phyloP scores from a whole-genome alignment of 1,284 basidiomycete species.

The Puccinia brachypodii region DNA sequence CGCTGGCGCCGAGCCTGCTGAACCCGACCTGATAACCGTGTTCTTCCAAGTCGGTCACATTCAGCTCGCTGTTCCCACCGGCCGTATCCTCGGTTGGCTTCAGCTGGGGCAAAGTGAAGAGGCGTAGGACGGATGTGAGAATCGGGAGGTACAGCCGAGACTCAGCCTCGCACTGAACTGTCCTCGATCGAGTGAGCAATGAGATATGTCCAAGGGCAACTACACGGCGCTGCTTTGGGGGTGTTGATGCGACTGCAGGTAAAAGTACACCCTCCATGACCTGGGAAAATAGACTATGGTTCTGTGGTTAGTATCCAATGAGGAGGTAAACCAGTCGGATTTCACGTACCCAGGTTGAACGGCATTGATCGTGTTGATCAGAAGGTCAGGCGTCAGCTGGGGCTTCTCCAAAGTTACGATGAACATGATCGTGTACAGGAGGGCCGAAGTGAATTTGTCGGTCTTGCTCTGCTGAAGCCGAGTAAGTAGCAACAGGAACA shows the following conservation, averaged over 20 bases:
- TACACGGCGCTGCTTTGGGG: slow-evolving; percentile 77
- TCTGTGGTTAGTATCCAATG: not conserved
- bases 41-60: slow-evolving; percentile 79
- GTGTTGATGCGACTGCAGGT: slow-evolving; percentile 76
- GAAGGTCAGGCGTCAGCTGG: slow-evolving; percentile 70
- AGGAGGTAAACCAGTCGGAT: not conserved
- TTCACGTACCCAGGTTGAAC: slow-evolving; percentile 69
- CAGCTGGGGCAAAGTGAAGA: slow-evolving; percentile 72
- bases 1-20: slow-evolving; percentile 80
- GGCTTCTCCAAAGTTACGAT: slow-evolving; percentile 72
- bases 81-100: slow-evolving; percentile 59
- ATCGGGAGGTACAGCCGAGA: slow-evolving; percentile 63
- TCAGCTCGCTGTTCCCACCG: slow-evolving; percentile 7
- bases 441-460: slow-evolving; percentile 79
- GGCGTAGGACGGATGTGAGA: slow-evolving; percentile 72
- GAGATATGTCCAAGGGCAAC: slow-evolving; percentile 78
- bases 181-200: slow-evolving; percentile 69
- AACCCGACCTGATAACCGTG: slow-evolving; percentile 80
- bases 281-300: slow-evolving; percentile 69
- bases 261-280: slow-evolving; percentile 76
- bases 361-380: slow-evolving; percentile 73
- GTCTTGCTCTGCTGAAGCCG: slow-evolving; percentile 86
- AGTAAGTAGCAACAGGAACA: slow-evolving; percentile 79
- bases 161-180: slow-evolving; percentile 37
- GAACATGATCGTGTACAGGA: slow-evolving; percentile 76